Conservation (phyloP, 441 rosid species). For the Syzygium syzygioides region DNA sequence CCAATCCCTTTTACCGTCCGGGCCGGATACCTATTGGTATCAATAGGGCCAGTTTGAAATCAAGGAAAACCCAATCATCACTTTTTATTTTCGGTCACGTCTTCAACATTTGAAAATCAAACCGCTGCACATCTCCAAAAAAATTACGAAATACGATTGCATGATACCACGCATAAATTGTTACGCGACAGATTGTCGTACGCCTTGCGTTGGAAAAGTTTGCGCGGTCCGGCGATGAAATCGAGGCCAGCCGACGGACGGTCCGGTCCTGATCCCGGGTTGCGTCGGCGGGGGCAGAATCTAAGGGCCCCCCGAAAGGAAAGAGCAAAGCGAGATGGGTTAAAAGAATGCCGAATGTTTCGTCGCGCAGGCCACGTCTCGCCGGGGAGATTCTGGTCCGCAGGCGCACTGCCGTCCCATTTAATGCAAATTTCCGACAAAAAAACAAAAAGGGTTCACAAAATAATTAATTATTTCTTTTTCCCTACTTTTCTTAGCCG, state of each 20-base stretch:
- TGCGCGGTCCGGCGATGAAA: no score
- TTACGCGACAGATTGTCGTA: background rate
- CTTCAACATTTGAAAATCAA: background rate
- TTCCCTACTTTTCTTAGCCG: background rate
- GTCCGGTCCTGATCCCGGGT: background rate
- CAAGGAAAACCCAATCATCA: background rate
- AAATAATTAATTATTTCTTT: background rate
- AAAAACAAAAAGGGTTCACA: background rate
- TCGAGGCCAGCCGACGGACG: background rate
- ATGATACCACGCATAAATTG: background rate
- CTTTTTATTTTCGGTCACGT: background rate
- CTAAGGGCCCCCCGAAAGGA: background rate
- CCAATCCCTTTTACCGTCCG: no score
- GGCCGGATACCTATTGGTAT: no score
- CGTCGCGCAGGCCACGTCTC: background rate
- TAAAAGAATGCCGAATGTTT: background rate
- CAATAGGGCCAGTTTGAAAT: background rate
- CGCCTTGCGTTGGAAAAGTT: background rate
- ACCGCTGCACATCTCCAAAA: background rate
- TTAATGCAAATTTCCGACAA: accelerated
- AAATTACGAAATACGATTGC: accelerated
- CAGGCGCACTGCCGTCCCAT: background rate
- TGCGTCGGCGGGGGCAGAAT: background rate
- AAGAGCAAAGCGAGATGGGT: background rate
- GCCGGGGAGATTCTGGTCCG: background rate